phyloP scores from a whole-genome alignment of 371 early-diverging fungal species.

The Syncephalastrum contaminatum region DNA sequence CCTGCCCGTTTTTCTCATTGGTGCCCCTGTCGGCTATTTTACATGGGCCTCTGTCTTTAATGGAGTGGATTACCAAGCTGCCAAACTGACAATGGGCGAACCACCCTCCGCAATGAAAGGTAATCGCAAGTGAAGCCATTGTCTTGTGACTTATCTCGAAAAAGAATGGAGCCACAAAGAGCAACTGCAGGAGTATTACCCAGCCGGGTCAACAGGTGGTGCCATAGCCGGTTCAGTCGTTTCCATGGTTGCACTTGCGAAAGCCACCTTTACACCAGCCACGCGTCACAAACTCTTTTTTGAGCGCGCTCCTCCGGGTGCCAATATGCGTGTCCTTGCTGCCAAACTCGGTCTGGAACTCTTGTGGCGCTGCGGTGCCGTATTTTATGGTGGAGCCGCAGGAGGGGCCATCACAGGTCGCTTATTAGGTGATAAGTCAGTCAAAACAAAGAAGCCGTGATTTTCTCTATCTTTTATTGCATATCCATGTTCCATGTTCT shows the following conservation, averaged over 20 bases:
- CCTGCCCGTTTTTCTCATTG: conserved; percentile 34
- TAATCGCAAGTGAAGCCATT: not conserved
- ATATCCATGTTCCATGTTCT: not conserved
- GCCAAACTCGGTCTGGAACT: conserved; percentile 37
- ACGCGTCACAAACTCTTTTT: conserved; percentile 45
- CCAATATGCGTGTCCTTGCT: conserved; percentile 35
- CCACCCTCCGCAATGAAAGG: not conserved
- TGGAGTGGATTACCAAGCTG: conserved; percentile 21
- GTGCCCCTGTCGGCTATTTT: conserved; percentile 40
- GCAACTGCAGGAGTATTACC: conserved; percentile 10
- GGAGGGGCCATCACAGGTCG: conserved; percentile 36
- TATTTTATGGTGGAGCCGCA: conserved; percentile 43
- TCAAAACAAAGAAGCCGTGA: no score
- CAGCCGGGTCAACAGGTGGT: conserved; percentile 22
- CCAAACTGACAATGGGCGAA: conserved; percentile 3
- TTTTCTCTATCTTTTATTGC: no score
- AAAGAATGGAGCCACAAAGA: not conserved
- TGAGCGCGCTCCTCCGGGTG: conserved; percentile 33
- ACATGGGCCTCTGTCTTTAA: conserved; percentile 36
- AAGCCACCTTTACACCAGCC: conserved; percentile 22
- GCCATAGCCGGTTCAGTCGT: conserved; percentile 20
- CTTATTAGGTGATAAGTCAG: not conserved
- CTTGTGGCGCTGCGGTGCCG: conserved; percentile 26
- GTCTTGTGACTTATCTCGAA: not conserved
- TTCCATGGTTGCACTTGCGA: conserved; percentile 26